A percentile compares a stretch with the other conserved stretches of the same genome.
Conservation (phyloP, 306 rosid genomes). For the Fragaria iinumae region DNA sequence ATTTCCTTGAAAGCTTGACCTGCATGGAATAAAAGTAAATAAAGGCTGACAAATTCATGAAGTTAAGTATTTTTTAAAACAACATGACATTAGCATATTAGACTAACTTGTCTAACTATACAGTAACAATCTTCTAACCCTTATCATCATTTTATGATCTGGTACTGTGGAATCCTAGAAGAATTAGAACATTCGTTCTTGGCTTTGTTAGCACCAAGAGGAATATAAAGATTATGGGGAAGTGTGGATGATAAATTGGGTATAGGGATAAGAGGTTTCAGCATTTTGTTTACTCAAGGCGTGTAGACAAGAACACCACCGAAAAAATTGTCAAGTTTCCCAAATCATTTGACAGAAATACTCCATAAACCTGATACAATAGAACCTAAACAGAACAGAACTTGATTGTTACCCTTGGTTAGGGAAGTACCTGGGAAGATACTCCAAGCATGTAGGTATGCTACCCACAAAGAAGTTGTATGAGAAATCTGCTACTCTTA, state of each 20-base stretch:
- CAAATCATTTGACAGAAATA: background rate
- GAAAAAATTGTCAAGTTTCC: background rate
- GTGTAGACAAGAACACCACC: background rate
- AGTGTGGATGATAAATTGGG: background rate
- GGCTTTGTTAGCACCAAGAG: background rate
- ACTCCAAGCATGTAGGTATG: conserved; percentile 78
- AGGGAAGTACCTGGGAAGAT: conserved; percentile 71
- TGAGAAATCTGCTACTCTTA: conserved; percentile 80
- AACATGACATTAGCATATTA: background rate
- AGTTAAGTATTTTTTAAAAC: background rate
- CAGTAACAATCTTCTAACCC: background rate
- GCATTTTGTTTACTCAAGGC: background rate
- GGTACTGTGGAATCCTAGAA: background rate
- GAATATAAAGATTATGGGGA: background rate
- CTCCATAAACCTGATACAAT: background rate
- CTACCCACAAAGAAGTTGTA: conserved; percentile 83
- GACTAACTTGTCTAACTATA: background rate
- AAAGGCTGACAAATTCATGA: conserved; percentile 26
- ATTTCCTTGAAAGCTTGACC: conserved; percentile 88
- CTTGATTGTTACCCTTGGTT: conserved; percentile 11
- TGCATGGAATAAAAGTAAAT: conserved; percentile 35
- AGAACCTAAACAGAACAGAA: background rate
- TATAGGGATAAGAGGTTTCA: background rate
- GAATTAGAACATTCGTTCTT: background rate
- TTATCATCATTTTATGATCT: background rate